A percentile compares a stretch with the other conserved stretches of the same genome.
Evolutionary conservation across 2,329 filamentous ascomycete genomes (phyloP).

Genomic region (Mollisiaceae sp.): DNA sequence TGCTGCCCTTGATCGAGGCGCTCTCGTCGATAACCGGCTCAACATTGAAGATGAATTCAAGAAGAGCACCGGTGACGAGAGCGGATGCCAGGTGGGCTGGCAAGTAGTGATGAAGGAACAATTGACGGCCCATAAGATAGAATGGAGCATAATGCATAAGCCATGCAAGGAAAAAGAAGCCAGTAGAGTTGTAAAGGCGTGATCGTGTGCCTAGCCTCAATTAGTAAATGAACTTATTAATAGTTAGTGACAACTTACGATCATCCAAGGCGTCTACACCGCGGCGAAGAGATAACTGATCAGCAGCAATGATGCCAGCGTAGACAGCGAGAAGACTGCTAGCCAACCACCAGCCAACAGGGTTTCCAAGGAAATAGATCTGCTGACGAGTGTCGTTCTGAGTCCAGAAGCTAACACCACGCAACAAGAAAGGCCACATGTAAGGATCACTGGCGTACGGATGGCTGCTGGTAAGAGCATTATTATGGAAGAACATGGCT

Average conservation of each 20-base stretch:
- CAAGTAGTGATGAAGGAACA: conserved; percentile 97
- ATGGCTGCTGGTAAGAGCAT: conserved; percentile 94
- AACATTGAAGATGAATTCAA: conserved; percentile 96
- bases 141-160: conserved; percentile 97
- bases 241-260: conserved; percentile 65
- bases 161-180: conserved; percentile 99
- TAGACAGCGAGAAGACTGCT: conserved; percentile 93
- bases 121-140: conserved; percentile 96
- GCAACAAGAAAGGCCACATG: conserved; percentile 96
- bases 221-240: conserved; percentile 40
- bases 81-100: conserved; percentile 91
- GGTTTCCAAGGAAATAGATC: conserved; percentile 98
- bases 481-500: conserved; percentile 99
- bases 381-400: conserved; percentile 93
- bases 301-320: conserved; percentile 86
- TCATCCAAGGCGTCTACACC: conserved; percentile 92
- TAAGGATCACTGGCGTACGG: conserved; percentile 94
- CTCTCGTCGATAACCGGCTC: conserved; percentile 70
- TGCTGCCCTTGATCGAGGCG: conserved; percentile 49
- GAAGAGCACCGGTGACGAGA: conserved; percentile 85
- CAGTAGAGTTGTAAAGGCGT: conserved; percentile 96
- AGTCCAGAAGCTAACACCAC: conserved; percentile 99
- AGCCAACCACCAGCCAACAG: conserved; percentile 95
- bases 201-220: conserved; percentile 74
- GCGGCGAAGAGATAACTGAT: conserved; percentile 90